Conservation (phyloP, 1,284 basidiomycete species). For the Austroboletus novae-zelandiae region DNA sequence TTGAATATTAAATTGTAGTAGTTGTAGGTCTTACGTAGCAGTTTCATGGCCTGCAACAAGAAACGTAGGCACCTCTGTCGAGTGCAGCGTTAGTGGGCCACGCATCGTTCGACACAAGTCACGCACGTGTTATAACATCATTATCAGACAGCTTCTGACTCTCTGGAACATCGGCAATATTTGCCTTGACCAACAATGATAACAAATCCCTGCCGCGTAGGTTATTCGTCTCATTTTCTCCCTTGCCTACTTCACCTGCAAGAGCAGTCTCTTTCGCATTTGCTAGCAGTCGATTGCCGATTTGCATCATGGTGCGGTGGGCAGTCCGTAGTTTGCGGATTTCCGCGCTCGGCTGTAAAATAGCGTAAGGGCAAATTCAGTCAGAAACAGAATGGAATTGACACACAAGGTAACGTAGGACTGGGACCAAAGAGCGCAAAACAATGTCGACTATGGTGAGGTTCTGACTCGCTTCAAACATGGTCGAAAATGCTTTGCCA, state of each 20-base stretch:
- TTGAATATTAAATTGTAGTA: neutral
- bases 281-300: slow-evolving; percentile 47
- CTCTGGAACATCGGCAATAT: slow-evolving; percentile 61
- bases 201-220: slow-evolving; percentile 46
- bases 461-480: slow-evolving; percentile 36
- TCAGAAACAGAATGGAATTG: neutral
- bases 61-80: slow-evolving; percentile 35
- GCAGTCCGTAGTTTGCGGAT: slow-evolving; percentile 10
- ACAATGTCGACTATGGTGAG: slow-evolving; percentile 29
- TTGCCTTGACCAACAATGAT: slow-evolving; percentile 58
- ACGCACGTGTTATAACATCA: slow-evolving; percentile 72
- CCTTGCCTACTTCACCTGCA: slow-evolving; percentile 16
- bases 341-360: neutral
- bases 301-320: slow-evolving; percentile 22
- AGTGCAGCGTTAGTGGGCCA: neutral
- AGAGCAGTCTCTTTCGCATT: slow-evolving; percentile 41
- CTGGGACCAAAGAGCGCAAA: neutral
- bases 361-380: neutral
- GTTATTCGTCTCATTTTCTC: slow-evolving; percentile 29
- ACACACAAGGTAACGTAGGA: neutral
- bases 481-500: slow-evolving; percentile 43
- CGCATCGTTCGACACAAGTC: neutral
- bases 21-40: slow-evolving; percentile 43
- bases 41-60: slow-evolving; percentile 78
- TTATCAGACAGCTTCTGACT: slow-evolving; percentile 64